Evolutionary conservation across 164 flowering plant species (phyloP).

Genomic region (Tinospora cordifolia): DNA sequence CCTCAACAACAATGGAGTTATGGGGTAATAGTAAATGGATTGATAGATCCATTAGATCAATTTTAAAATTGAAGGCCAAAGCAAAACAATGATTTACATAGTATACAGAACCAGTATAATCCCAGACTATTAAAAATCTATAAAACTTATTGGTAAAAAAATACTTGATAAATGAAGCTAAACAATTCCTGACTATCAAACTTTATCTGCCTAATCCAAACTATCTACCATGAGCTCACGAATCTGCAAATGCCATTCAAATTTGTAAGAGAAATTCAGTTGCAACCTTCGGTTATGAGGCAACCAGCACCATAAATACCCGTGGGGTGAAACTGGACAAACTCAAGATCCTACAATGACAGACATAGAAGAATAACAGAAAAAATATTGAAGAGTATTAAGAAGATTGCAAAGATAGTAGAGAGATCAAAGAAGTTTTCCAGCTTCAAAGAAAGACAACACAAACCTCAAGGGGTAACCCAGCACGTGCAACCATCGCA

Average conservation of each 20-base stretch:
- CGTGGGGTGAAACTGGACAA: slow-evolving; percentile 95
- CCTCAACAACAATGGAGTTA: too few species aligned
- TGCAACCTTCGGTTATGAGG: slow-evolving; percentile 89
- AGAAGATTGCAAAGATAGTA: not conserved
- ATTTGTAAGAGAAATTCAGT: not conserved
- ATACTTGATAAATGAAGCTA: not conserved
- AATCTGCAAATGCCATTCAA: not conserved
- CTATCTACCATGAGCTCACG: too few species aligned
- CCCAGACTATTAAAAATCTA: too few species aligned
- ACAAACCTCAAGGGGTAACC: slow-evolving; percentile 80
- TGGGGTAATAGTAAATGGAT: too few species aligned
- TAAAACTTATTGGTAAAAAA: too few species aligned
- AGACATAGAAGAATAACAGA: not conserved
- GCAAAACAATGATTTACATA: too few species aligned
- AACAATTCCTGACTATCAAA: too few species aligned
- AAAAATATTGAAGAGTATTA: not conserved
- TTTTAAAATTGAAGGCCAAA: too few species aligned
- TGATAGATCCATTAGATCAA: too few species aligned
- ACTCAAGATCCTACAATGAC: slow-evolving; percentile 80
- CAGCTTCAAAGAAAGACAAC: slow-evolving; percentile 3
- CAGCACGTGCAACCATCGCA: slow-evolving; percentile 99
- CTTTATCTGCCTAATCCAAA: too few species aligned
- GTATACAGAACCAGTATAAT: too few species aligned
- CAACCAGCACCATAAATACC: slow-evolving; percentile 99
- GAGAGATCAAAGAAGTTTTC: slow-evolving; percentile 3